A percentile compares a stretch with the other conserved stretches of the same genome.
Conservation (phyloP, 225 moss, liverwort and hornwort genomes). For the Physcomitrium patens region DNA sequence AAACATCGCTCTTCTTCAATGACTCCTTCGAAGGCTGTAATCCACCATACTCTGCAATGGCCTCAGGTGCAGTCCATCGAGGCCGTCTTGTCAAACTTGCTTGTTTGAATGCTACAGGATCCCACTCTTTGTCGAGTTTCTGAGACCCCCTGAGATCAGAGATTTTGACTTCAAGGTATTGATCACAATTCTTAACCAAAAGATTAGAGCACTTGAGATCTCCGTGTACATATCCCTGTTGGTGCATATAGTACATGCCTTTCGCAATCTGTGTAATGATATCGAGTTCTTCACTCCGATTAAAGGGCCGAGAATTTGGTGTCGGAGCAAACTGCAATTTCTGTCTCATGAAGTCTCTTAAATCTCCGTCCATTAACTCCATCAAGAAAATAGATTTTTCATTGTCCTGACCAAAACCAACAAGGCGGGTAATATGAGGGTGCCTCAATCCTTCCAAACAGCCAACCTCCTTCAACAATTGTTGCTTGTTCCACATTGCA, state of each 20-base stretch:
- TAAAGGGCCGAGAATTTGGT: constrained; percentile 6
- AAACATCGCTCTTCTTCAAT: constrained; percentile 37
- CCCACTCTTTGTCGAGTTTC: constrained; percentile 27
- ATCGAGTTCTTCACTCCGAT: constrained; percentile 31
- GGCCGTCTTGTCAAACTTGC: constrained; percentile 18
- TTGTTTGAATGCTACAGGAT: constrained; percentile 14
- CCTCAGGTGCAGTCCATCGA: constrained; percentile 46
- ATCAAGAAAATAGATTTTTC: constrained; percentile 22
- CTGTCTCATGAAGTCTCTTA: constrained; percentile 9
- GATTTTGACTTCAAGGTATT: constrained; percentile 34
- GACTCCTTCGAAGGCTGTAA: neutral
- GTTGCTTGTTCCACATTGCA: constrained; percentile 26
- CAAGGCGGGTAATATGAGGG: constrained; percentile 38
- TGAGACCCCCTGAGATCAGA: constrained; percentile 27
- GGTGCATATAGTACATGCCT: constrained; percentile 38
- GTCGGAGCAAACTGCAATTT: neutral
- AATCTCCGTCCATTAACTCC: constrained; percentile 44
- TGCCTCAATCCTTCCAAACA: constrained; percentile 33
- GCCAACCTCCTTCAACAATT: constrained; percentile 42
- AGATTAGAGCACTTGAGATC: constrained; percentile 49
- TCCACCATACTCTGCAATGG: constrained; percentile 5
- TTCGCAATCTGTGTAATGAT: constrained; percentile 44
- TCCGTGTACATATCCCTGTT: constrained; percentile 12
- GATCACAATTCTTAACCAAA: constrained; percentile 25
- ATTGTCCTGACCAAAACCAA: constrained; percentile 26